These are phyloP conservation scores for Talaromyces funiculosus DNA, from an alignment of 2,329 filamentous ascomycete genomes.

Conservation along the genomic window DNA sequence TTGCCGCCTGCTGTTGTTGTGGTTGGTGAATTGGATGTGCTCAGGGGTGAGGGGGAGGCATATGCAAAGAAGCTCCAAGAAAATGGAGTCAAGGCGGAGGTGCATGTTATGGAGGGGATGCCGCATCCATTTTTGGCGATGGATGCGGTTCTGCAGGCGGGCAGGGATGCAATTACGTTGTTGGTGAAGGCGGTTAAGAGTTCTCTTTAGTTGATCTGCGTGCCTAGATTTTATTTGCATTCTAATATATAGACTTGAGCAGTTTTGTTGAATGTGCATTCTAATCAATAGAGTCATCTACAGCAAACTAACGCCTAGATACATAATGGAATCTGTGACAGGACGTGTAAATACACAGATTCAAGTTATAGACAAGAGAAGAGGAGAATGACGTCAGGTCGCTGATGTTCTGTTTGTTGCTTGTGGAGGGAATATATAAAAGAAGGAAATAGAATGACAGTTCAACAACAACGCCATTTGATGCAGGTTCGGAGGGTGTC, in stretches of 20 bases:
- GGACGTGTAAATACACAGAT: background rate
- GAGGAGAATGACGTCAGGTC: background rate
- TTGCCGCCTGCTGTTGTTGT: slow-evolving; percentile 50
- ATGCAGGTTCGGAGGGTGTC: slow-evolving; percentile 8
- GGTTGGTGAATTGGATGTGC: slow-evolving; percentile 53
- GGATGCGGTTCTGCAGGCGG: slow-evolving; percentile 51
- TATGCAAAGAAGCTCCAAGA: slow-evolving; percentile 46
- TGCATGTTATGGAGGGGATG: slow-evolving; percentile 51
- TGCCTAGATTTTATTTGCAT: background rate
- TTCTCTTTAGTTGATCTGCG: background rate
- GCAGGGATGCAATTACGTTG: slow-evolving; percentile 46
- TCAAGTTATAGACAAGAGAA: background rate
- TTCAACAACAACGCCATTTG: slow-evolving; percentile 11
- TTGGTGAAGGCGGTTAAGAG: slow-evolving; percentile 33
- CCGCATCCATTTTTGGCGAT: slow-evolving; percentile 56
- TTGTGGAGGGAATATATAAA: background rate
- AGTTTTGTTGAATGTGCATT: background rate
- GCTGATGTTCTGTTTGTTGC: background rate
- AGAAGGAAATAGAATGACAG: background rate
- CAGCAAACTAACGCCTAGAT: slow-evolving; percentile 6
- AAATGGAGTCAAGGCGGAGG: slow-evolving; percentile 45
- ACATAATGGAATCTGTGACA: slow-evolving; percentile 4
- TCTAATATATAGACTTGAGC: background rate
- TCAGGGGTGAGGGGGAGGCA: slow-evolving; percentile 49
- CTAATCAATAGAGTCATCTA: slow-evolving; percentile 4